Evolutionary conservation across 2,329 filamentous ascomycete species (phyloP), one percentile per base, ranked within the genome.

Genomic region (Xylariaceae sp.): DNA sequence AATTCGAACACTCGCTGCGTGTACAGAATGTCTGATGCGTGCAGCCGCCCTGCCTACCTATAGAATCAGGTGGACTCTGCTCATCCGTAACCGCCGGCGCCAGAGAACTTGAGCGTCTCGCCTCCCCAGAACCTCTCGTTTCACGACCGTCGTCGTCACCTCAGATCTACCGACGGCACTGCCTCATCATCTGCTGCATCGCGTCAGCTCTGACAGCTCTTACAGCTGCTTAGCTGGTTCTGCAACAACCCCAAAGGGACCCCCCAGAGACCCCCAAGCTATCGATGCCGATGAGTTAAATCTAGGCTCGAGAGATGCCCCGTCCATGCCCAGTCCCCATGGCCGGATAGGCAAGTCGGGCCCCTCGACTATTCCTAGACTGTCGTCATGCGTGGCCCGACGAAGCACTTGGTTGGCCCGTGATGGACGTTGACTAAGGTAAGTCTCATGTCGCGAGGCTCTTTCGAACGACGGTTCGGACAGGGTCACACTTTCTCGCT

Each of bases 61-160:
- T 60, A 51, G 50, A 39, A 45, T 23, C 6, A 10, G 9, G 37
- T 41, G 37, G 37, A 13, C 37, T 41, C 37, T 35, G 37, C 13
- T 64, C 60, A 3, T 6, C 55, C 59, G 61, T 68, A 70, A 64
- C 67, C 69, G 67, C 67, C 67, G 57, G 58, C 54, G 23, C 45
- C 51, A 61, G 47, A 64, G 58, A 6, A 53, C 55, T n/a, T 6
- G 53, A 59, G 66, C 67, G 66, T 67, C 65, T 71, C 69, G 70
- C 69, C 64, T 69, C 66, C 63, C 63, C 57, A 71, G 57, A 67
- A 62, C 72, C 72, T 73, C 71, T 73, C 69, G 50, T 73, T 71
- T 62, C 18, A 51, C 53, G 58, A 23, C 58, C 65, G 57, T 59
- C 53, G 51, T 62, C 61, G 58, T 60, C 61, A 62, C 68, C 58